These are phyloP conservation scores for Aspergillus hortae DNA, from an alignment of 2,329 filamentous ascomycete genomes.

Conservation along the genomic window DNA sequence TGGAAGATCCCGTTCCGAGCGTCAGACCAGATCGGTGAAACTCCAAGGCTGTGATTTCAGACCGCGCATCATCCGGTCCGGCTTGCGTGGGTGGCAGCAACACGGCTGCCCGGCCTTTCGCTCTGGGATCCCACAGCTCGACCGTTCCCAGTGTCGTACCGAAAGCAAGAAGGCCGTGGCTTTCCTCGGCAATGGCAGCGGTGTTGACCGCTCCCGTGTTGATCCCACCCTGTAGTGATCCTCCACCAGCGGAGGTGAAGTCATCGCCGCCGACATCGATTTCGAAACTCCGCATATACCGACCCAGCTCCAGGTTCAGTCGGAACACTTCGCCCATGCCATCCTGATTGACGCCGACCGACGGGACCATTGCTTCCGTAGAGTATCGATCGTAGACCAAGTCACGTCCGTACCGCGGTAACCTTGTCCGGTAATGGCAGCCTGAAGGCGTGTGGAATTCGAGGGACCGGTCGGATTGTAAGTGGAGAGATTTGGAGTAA, in stretches of 20 bases:
- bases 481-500: slow-evolving; percentile 89
- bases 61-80: slow-evolving; percentile 38
- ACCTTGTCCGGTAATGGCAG: slow-evolving; percentile 81
- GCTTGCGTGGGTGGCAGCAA: slow-evolving; percentile 55
- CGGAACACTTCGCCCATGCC: slow-evolving; percentile 90
- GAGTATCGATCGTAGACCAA: slow-evolving; percentile 77
- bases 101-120: slow-evolving; percentile 74
- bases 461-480: slow-evolving; percentile 85
- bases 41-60: slow-evolving; percentile 79
- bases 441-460: slow-evolving; percentile 91
- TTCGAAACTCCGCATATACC: slow-evolving; percentile 93
- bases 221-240: slow-evolving; percentile 81
- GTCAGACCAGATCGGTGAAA: slow-evolving; percentile 82
- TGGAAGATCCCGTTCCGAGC: slow-evolving; percentile 81
- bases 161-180: slow-evolving; percentile 87
- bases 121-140: slow-evolving; percentile 92
- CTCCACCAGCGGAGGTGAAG: slow-evolving; percentile 59
- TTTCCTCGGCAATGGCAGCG: slow-evolving; percentile 79
- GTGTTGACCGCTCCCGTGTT: slow-evolving; percentile 82
- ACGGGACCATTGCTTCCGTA: slow-evolving; percentile 80
- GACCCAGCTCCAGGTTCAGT: slow-evolving; percentile 83
- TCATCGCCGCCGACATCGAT: slow-evolving; percentile 87
- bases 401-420: slow-evolving; percentile 90
- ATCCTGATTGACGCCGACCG: slow-evolving; percentile 81
- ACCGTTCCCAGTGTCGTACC: slow-evolving; percentile 94